Conservation (phyloP, 2,329 filamentous ascomycete genomes). For the Trichoderma pleuroti region DNA sequence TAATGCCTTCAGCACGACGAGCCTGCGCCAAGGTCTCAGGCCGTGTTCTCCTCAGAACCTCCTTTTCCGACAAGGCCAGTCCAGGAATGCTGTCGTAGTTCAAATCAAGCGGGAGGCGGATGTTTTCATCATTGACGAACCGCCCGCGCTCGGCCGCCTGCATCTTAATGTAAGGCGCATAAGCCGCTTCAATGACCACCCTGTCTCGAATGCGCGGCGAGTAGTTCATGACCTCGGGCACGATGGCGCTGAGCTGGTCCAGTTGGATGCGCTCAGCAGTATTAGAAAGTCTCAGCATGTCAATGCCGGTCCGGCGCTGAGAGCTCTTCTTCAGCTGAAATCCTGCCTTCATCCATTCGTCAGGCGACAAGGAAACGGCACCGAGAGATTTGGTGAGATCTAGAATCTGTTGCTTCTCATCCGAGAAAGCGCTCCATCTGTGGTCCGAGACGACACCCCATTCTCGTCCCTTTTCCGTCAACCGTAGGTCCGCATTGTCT, state of each 20-base stretch:
- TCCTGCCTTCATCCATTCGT: conserved; percentile 66
- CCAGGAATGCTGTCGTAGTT: conserved; percentile 73
- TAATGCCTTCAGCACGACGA: conserved; percentile 76
- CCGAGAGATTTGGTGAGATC: conserved; percentile 62
- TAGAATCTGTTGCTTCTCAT: conserved; percentile 64
- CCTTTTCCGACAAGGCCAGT: conserved; percentile 75
- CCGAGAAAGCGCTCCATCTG: conserved; percentile 69
- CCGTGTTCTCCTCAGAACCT: conserved; percentile 62
- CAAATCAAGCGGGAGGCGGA: conserved; percentile 68
- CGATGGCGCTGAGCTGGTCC: conserved; percentile 51
- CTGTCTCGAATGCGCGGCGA: conserved; percentile 59
- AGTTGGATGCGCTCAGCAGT: conserved; percentile 45
- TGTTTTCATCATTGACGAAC: conserved; percentile 71
- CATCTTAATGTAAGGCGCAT: conserved; percentile 78
- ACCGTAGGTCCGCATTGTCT: conserved; percentile 87
- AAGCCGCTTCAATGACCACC: conserved; percentile 76
- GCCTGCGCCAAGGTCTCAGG: conserved; percentile 90
- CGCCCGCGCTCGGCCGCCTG: conserved; percentile 64
- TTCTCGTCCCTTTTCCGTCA: conserved; percentile 72
- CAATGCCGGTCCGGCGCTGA: conserved; percentile 67
- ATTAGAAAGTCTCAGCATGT: conserved; percentile 68
- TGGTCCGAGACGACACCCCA: conserved; percentile 75
- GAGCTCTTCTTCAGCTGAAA: conserved; percentile 67
- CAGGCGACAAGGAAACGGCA: conserved; percentile 54
- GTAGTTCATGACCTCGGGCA: conserved; percentile 57